These are phyloP conservation scores for Paramyrothecium roridum DNA, from an alignment of 2,329 filamentous ascomycete species.

Conservation along the genomic window DNA sequence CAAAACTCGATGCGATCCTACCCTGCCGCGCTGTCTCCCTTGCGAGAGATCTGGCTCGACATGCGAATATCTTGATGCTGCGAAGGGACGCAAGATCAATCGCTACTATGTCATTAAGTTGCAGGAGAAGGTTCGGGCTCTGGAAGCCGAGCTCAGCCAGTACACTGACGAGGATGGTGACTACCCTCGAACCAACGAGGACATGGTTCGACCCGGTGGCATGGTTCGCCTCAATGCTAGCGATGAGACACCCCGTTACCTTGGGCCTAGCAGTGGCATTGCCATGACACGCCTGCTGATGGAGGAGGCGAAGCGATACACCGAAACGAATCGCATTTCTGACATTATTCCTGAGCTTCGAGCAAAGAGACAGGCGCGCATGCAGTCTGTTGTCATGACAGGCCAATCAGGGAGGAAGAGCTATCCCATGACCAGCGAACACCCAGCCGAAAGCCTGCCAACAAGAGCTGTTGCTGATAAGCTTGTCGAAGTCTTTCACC, in stretches of 20 bases:
- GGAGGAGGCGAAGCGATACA: constrained; percentile 93
- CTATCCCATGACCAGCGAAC: constrained; percentile 85
- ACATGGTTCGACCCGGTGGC: constrained; percentile 82
- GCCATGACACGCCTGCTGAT: constrained; percentile 93
- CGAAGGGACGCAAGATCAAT: constrained; percentile 80
- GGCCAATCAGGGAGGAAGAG: constrained; percentile 66
- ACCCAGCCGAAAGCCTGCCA: constrained; percentile 74
- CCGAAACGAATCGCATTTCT: constrained; percentile 84
- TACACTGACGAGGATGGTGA: constrained; percentile 75
- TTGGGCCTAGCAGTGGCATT: constrained; percentile 93
- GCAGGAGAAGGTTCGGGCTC: constrained; percentile 77
- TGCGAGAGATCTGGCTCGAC: constrained; percentile 88
- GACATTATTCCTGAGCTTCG: constrained; percentile 79
- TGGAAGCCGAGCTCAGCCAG: constrained; percentile 78
- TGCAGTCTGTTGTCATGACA: constrained; percentile 58
- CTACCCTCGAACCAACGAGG: constrained; percentile 69
- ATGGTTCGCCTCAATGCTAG: constrained; percentile 80
- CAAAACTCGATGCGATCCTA: constrained; percentile 94
- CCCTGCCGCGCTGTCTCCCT: constrained; percentile 83
- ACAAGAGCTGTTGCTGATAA: constrained; percentile 71
- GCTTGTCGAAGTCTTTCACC: constrained; percentile 79
- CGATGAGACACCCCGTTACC: constrained; percentile 81
- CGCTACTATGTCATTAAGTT: constrained; percentile 90
- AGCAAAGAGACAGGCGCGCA: constrained; percentile 50
- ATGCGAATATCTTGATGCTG: constrained; percentile 94